Conservation (phyloP, 345 rosid genomes). For the Brassica juncea region DNA sequence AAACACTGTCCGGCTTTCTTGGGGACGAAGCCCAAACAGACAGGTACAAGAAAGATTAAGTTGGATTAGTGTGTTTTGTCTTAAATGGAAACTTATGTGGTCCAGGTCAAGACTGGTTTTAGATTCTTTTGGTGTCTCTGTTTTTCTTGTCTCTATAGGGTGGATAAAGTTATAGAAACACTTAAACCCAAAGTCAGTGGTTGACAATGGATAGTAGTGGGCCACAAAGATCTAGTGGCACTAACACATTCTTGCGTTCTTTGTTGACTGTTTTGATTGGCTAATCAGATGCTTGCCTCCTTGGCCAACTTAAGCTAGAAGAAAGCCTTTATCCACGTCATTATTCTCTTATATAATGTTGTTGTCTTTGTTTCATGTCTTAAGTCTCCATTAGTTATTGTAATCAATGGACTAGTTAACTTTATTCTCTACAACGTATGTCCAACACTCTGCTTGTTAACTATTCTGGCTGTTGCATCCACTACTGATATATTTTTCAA, state of each 20-base stretch:
- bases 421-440: background rate
- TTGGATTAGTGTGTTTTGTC: background rate
- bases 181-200: slow-evolving; percentile 16
- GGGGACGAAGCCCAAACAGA: slow-evolving; percentile 84
- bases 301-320: background rate
- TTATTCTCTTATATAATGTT: background rate
- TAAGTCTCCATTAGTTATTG: background rate
- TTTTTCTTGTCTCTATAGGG: background rate
- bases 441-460: background rate
- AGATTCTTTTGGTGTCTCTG: background rate
- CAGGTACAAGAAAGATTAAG: slow-evolving; percentile 49
- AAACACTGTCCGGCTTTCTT: slow-evolving; percentile 84
- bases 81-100: slow-evolving; percentile 4
- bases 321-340: too few species aligned
- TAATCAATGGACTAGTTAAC: background rate
- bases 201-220: slow-evolving; percentile 23
- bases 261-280: slow-evolving; percentile 18
- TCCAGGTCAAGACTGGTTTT: background rate
- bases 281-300: background rate
- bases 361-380: slow-evolving; percentile 7
- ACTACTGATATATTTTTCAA: background rate
- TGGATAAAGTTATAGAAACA: slow-evolving; percentile 14
- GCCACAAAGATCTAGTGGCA: slow-evolving; percentile 16
- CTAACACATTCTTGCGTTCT: background rate
- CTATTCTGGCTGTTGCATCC: background rate